Conservation (phyloP, 2,329 filamentous ascomycete species). For the Rhytidhysteron rufulum region DNA sequence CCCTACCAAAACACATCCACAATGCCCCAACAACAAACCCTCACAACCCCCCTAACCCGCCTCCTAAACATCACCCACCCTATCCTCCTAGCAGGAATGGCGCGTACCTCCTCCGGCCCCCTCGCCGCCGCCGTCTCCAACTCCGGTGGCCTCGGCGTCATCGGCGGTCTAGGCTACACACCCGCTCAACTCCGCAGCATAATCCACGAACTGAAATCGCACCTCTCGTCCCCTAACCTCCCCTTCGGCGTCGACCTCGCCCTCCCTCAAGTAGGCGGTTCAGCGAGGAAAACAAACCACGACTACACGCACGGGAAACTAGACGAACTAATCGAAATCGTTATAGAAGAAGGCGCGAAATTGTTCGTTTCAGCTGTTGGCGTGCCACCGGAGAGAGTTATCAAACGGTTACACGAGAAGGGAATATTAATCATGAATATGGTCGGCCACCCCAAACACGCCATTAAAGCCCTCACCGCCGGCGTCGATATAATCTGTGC, state of each 20-base stretch:
- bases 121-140: slow-evolving; percentile 58
- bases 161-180: slow-evolving; percentile 45
- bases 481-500: slow-evolving; percentile 90
- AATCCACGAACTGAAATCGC: slow-evolving; percentile 78
- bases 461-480: slow-evolving; percentile 77
- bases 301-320: slow-evolving; percentile 91
- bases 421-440: slow-evolving; percentile 94
- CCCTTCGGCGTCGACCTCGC: slow-evolving; percentile 92
- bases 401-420: slow-evolving; percentile 72
- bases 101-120: slow-evolving; percentile 57
- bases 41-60: slow-evolving; percentile 36
- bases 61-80: slow-evolving; percentile 84
- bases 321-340: slow-evolving; percentile 82
- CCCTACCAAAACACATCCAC: background rate
- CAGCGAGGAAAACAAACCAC: slow-evolving; percentile 85
- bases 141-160: slow-evolving; percentile 71
- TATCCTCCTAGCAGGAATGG: slow-evolving; percentile 92
- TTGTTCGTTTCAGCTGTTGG: slow-evolving; percentile 88
- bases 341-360: slow-evolving; percentile 75
- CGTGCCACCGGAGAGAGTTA: slow-evolving; percentile 70
- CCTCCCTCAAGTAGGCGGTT: slow-evolving; percentile 80
- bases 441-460: slow-evolving; percentile 90
- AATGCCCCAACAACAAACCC: slow-evolving; percentile 24
- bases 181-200: slow-evolving; percentile 72
- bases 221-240: slow-evolving; percentile 62